Conservation (phyloP, 1,284 basidiomycete species). For the Boletus semigastroideus region DNA sequence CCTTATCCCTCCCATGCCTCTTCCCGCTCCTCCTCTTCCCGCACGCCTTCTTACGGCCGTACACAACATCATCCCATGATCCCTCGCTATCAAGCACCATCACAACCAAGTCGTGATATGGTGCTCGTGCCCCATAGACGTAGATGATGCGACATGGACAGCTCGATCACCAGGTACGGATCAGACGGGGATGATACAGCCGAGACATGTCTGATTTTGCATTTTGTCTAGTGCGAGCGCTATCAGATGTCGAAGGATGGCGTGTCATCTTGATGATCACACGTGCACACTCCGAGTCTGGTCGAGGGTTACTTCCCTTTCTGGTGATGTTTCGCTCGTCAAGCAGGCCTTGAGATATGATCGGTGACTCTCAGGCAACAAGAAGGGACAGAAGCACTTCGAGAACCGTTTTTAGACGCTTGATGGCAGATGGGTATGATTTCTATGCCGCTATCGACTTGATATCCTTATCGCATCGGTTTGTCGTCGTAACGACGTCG, state of each 20-base stretch:
- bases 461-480: slow-evolving; percentile 6
- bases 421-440: background rate
- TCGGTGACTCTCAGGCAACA: background rate
- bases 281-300: slow-evolving; percentile 16
- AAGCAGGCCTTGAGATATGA: slow-evolving; percentile 15
- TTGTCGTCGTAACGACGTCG: slow-evolving; percentile 8
- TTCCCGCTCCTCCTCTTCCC: slow-evolving; percentile 11
- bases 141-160: slow-evolving; percentile 15
- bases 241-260: slow-evolving; percentile 18
- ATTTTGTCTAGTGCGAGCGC: slow-evolving; percentile 23
- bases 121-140: slow-evolving; percentile 10
- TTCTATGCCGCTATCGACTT: slow-evolving; percentile 1
- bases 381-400: background rate
- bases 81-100: slow-evolving; percentile 27
- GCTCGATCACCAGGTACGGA: slow-evolving; percentile 29
- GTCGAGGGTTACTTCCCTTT: slow-evolving; percentile 15
- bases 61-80: slow-evolving; percentile 4
- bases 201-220: slow-evolving; percentile 22
- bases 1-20: slow-evolving; percentile 28
- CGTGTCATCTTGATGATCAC: slow-evolving; percentile 26
- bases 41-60: slow-evolving; percentile 7
- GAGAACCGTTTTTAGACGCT: slow-evolving; percentile 6
- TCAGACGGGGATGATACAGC: slow-evolving; percentile 26
- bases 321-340: slow-evolving; percentile 5
- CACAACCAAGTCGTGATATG: slow-evolving; percentile 3